Base-by-base conservation (phyloP, 2,329 filamentous ascomycete species). In the Pseudocercospora macadamiae region DNA sequence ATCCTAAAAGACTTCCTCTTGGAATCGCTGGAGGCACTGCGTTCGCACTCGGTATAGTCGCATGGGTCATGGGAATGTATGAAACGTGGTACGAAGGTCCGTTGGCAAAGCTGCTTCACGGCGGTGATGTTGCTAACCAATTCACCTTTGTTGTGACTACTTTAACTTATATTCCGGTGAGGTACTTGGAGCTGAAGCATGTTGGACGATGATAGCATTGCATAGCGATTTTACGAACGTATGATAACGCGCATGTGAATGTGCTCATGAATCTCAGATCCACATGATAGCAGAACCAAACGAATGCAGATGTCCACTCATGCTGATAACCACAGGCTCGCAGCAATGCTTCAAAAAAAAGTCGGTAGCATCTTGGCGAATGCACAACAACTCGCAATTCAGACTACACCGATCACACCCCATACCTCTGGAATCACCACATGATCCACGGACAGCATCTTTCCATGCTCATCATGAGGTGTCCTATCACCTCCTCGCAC, bases 41-140 rank as follows among this genome's bases (percentile, higher is more conserved):
- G 3, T 76, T 80, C 52, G 65, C 69, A 1, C 59, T 78, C 0
- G 76, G 76, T 4, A 70, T 76, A 1, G 60, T 76, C 4, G 73
- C 72, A 6, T 84, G 82, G 74, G 74, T 83, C 19, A 74, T 86
- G 67, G 84, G 83, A 1, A 86, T 87, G 83, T 68, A 67, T 7
- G 60, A 70, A 61, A 70, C 68, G 37, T 57, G 57, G 60, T 66
- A 68, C 52, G 61, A 68, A 14, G 87, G 87, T 0, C 87, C 86
- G 0, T 73, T 88, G 57, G 85, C 83, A 2, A 76, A 75, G 51
- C 70, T 80, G 85, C 0, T 80, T 78, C 4, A 78, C 66, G 83
- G 83, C 18, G 83, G 80, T 55, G 83, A 86, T 73, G 77, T 84
- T 49, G 81, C 80, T 8, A 83, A 83, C 62, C 75, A 84, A 75